These are phyloP conservation scores for Phytophthora fragariaefolia DNA, from an alignment of 352 stramenopile genomes.

Conservation along the genomic window DNA sequence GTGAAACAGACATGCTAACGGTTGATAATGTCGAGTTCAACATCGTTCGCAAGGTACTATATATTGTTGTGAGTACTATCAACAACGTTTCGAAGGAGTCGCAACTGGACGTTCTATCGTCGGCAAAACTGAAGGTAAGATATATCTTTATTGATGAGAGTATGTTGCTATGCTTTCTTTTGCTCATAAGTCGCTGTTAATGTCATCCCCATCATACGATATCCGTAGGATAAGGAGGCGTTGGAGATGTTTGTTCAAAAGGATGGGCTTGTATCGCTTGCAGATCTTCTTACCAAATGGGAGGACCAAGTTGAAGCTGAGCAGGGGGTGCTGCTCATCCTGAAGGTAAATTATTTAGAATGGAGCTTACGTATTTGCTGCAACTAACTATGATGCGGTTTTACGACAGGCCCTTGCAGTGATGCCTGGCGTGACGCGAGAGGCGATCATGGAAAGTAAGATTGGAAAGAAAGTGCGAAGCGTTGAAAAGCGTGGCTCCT, in stretches of 20 bases:
- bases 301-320: conserved; percentile 52
- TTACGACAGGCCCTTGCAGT: conserved; percentile 54
- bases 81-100: conserved; percentile 32
- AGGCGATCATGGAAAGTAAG: conserved; percentile 47
- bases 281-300: conserved; percentile 57
- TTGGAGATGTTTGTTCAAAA: conserved; percentile 57
- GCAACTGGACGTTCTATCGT: conserved; percentile 45
- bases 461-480: conserved; percentile 60
- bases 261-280: conserved; percentile 55
- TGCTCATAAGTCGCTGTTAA: not conserved
- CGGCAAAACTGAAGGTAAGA: conserved; percentile 49
- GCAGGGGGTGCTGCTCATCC: conserved; percentile 57
- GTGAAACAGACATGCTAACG: conserved; percentile 30
- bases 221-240: conserved; percentile 51
- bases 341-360: conserved; percentile 52
- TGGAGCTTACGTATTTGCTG: not conserved
- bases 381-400: conserved; percentile 4
- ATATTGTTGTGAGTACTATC: conserved; percentile 57
- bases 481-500: conserved; percentile 46
- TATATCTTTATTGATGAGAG: not conserved
- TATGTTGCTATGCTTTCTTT: conserved; percentile 4
- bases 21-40: conserved; percentile 46
- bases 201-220: not conserved
- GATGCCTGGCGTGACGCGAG: conserved; percentile 58
- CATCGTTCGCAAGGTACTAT: conserved; percentile 67